Percentiles rank a stretch among this genome's conserved stretches.
These are phyloP conservation scores for Colletotrichum camelliae DNA, from an alignment of 2,329 filamentous ascomycete genomes.

Conservation along the genomic window DNA sequence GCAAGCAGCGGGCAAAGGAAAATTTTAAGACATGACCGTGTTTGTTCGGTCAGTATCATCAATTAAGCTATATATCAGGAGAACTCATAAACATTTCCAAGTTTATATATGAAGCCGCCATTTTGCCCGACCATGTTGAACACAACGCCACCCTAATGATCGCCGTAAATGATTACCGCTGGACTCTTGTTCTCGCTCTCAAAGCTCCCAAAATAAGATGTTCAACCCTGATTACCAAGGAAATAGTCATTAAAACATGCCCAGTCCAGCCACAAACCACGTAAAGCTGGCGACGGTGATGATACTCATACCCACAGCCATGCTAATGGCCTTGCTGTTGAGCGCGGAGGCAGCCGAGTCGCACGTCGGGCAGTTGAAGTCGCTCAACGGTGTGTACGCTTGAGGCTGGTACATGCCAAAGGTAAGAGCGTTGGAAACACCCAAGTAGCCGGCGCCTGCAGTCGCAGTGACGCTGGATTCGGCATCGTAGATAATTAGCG, in stretches of 20 bases:
- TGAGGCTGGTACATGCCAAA: constrained; percentile 64
- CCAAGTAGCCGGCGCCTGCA: constrained; percentile 61
- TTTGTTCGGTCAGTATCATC: not conserved
- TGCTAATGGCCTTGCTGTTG: constrained; percentile 52
- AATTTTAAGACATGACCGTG: not conserved
- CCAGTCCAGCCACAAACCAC: constrained; percentile 60
- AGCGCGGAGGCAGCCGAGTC: constrained; percentile 54
- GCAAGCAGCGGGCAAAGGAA: not conserved
- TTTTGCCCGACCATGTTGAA: constrained; percentile 16
- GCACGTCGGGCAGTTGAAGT: constrained; percentile 64
- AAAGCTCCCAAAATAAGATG: not conserved
- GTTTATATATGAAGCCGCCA: constrained; percentile 16
- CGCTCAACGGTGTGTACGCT: constrained; percentile 56
- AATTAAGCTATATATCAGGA: constrained; percentile 18
- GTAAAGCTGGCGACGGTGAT: constrained; percentile 66
- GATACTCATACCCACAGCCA: constrained; percentile 59
- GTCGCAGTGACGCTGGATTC: constrained; percentile 54
- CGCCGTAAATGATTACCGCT: constrained; percentile 18
- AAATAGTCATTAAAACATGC: constrained; percentile 31
- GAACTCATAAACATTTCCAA: constrained; percentile 14
- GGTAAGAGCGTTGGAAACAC: constrained; percentile 49
- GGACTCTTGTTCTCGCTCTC: constrained; percentile 2
- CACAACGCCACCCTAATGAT: constrained; percentile 17
- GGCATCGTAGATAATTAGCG: constrained; percentile 66
- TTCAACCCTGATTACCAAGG: constrained; percentile 1